phyloP scores from a whole-genome alignment of 768 basidiomycete species.

The Mycena amicta region DNA sequence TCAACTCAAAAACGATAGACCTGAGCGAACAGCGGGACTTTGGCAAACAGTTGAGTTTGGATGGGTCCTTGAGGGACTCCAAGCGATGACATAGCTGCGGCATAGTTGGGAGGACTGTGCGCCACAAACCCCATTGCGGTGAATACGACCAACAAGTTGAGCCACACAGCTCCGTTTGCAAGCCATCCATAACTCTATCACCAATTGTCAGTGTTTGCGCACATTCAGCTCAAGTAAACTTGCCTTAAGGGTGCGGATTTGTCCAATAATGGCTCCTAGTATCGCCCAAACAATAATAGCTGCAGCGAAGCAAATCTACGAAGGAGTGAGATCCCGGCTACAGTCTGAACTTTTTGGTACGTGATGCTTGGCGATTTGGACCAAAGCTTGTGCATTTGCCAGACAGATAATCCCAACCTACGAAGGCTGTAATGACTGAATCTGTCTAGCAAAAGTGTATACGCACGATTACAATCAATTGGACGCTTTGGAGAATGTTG shows the following conservation, averaged over 20 bases:
- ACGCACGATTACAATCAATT: slow-evolving; percentile 57
- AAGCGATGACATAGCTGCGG: slow-evolving; percentile 41
- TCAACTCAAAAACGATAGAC: no score
- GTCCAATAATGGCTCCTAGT: slow-evolving; percentile 57
- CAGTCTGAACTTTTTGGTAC: slow-evolving; percentile 32
- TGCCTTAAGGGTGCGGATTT: slow-evolving; percentile 60
- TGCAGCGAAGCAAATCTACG: slow-evolving; percentile 56
- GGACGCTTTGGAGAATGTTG: slow-evolving; percentile 55
- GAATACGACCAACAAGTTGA: slow-evolving; percentile 58
- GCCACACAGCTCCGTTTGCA: slow-evolving; percentile 51
- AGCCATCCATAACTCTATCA: slow-evolving; percentile 52
- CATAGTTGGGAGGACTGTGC: slow-evolving; percentile 56
- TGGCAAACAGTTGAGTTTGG: slow-evolving; percentile 39
- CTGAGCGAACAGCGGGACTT: slow-evolving; percentile 40
- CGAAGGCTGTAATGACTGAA: neutral
- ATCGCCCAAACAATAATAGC: slow-evolving; percentile 63
- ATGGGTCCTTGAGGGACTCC: slow-evolving; percentile 36
- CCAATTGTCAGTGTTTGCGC: no score
- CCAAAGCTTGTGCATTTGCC: slow-evolving; percentile 54
- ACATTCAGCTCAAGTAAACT: no score
- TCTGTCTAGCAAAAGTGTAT: slow-evolving; percentile 3
- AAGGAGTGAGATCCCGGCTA: neutral
- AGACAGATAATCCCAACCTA: slow-evolving; percentile 44
- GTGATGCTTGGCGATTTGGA: slow-evolving; percentile 48
- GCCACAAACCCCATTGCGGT: slow-evolving; percentile 63